Conservation (phyloP, 129 eudicot species). For the Smallanthus sonchifolius region DNA sequence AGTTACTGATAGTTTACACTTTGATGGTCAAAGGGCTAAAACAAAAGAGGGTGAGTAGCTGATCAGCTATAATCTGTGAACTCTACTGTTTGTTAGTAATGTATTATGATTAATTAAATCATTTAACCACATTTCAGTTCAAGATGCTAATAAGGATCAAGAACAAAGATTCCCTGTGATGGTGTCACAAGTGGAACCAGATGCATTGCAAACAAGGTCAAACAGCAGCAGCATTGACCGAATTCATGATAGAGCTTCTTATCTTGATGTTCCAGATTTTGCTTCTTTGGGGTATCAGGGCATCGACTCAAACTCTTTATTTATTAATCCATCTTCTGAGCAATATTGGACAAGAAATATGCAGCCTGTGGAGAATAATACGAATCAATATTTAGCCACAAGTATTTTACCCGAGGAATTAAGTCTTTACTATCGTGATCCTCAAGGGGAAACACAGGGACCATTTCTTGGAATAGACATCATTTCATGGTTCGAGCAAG, state of each 20-base stretch:
- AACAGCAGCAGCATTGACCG: conserved; percentile 7
- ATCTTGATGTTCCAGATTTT: conserved; percentile 30
- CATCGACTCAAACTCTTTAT: conserved; percentile 39
- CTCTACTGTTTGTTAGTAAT: background rate
- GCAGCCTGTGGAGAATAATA: conserved; percentile 24
- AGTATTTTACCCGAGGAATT: conserved; percentile 66
- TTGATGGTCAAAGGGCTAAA: conserved; percentile 9
- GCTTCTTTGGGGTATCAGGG: conserved; percentile 23
- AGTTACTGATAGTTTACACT: conserved; percentile 12
- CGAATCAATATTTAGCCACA: conserved; percentile 27
- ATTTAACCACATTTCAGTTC: conserved; percentile 28
- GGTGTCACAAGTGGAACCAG: conserved; percentile 6
- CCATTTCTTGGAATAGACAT: conserved; percentile 94
- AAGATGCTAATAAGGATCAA: conserved; percentile 13
- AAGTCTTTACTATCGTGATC: conserved; percentile 72
- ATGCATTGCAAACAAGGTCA: conserved; percentile 6
- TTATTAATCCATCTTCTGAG: conserved; percentile 38
- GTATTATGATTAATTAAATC: background rate
- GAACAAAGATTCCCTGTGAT: conserved; percentile 4
- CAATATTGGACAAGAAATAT: conserved; percentile 34
- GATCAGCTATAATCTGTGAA: background rate
- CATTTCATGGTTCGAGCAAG: conserved; percentile 89
- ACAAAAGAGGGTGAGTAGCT: conserved; percentile 35
- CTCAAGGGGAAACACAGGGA: conserved; percentile 96
- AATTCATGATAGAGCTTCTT: conserved; percentile 30